A percentile compares a stretch with the other conserved stretches of the same genome.
phyloP scores from a whole-genome alignment of 1,284 basidiomycete species.

The Termitomyces sp. region DNA sequence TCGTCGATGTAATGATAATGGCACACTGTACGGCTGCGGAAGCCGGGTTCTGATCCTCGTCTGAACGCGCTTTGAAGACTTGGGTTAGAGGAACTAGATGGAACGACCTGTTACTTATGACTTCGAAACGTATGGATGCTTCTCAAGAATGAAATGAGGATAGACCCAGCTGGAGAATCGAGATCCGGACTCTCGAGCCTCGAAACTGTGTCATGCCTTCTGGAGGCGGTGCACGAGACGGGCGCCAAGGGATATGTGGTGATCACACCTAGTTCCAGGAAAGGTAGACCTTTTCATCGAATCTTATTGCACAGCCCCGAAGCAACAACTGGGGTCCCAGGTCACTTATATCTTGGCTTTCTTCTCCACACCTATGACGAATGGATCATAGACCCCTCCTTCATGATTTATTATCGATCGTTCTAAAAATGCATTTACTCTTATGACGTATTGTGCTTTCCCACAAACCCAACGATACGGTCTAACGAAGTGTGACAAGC shows the following conservation, averaged over 20 bases:
- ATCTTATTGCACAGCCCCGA: conserved; percentile 3
- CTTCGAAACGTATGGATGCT: not conserved
- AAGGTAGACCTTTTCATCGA: not conserved
- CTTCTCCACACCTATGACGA: not conserved
- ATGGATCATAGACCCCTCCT: not conserved
- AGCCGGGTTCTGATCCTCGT: not conserved
- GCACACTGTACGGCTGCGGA: not conserved
- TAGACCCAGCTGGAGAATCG: not conserved
- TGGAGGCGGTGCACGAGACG: not conserved
- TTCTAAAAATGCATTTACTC: conserved; percentile 6
- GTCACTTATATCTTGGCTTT: not conserved
- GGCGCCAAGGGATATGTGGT: conserved; percentile 9
- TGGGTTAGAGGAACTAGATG: not conserved
- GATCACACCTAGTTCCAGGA: not conserved
- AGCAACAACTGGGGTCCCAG: conserved; percentile 9
- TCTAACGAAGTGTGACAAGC: conserved; percentile 28
- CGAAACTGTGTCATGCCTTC: not conserved
- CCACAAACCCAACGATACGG: not conserved
- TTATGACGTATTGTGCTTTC: not conserved
- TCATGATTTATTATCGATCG: conserved; percentile 6
- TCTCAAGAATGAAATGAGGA: not conserved
- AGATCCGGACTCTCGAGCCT: not conserved
- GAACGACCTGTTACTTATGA: not conserved
- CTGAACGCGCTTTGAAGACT: not conserved
- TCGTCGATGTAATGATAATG: not conserved